phyloP scores from a whole-genome alignment of 139 green algal species.

The Nannochloris sp. region DNA sequence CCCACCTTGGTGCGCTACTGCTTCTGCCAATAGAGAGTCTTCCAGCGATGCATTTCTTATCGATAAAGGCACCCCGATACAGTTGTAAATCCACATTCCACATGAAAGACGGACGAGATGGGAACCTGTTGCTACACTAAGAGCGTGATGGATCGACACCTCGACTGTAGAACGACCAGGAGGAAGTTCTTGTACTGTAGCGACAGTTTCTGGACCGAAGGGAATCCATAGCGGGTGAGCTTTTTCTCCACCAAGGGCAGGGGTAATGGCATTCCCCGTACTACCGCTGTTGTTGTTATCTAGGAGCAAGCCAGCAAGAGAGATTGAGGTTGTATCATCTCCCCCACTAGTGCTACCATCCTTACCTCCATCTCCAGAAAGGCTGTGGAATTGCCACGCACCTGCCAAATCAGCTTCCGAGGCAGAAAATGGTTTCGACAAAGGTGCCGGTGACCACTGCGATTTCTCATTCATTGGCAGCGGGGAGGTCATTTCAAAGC shows the following conservation, averaged over 20 bases:
- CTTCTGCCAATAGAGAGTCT: too few relatives aligned
- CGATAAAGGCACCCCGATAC: constrained; percentile 48
- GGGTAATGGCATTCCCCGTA: too few relatives aligned
- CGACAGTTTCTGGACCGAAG: neutral
- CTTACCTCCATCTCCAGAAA: neutral
- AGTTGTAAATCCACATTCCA: constrained; percentile 72
- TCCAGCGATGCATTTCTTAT: too few relatives aligned
- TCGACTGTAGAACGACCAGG: constrained; percentile 4
- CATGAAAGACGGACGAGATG: constrained; percentile 31
- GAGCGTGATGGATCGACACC: constrained; percentile 11
- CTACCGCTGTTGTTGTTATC: too few relatives aligned
- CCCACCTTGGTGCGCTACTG: too few relatives aligned
- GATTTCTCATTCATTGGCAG: too few relatives aligned
- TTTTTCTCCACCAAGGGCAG: neutral
- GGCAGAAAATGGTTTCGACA: too few relatives aligned
- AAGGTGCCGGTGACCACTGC: too few relatives aligned
- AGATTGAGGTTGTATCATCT: neutral
- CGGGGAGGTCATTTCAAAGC: constrained; percentile 25
- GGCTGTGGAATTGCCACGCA: neutral
- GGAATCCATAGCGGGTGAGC: neutral
- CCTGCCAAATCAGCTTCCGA: too few relatives aligned
- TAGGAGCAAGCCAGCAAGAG: too few relatives aligned
- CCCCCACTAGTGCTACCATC: neutral
- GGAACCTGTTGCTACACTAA: constrained; percentile 11
- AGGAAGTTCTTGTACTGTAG: neutral